Evolutionary conservation across 768 basidiomycete species (phyloP), one percentile per base, ranked within the genome.

Genomic region (Rhizopogon sp.): DNA sequence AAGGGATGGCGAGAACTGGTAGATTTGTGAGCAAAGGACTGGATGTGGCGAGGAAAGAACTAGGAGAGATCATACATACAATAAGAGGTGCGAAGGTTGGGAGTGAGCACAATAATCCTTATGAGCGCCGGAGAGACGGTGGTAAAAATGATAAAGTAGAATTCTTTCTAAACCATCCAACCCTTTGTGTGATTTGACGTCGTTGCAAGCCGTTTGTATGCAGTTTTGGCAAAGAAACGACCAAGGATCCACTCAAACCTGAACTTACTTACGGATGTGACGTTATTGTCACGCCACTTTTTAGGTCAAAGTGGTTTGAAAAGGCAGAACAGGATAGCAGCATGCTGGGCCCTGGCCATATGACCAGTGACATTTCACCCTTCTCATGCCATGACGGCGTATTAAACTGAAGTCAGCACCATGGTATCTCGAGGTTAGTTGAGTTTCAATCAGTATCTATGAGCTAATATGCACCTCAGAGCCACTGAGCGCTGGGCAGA

Each of bases 261-360:
- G 69, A 70, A 70, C 69, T 64, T 70, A 70, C 69, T 70, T 72
- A 69, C 66, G 43, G 33, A 59, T 58, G 69, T 70, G 69, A 70
- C 71, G 69, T 71, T 66, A 62, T 67, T 16, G 69, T 70, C 69
- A 70, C 69, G 56, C 50, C 49, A 61, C 43, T 42, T 29, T 58
- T 59, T 58, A 39, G 52, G 52, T 49, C 46, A 59, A n/a, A 39
- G 45, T 49, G 46, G 56, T 57, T 49, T 45, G 44, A 41, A 53
- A 17, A 37, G 22, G 35, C 35, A 37, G 31, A 55, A 29, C 33
- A 13, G 7, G 9, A 2, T n/a, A n/a, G n/a, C 42, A 39, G 14
- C 16, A 28, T 44, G 20, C 20, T 20, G 20, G 20, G 20, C 20
- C 49, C 17, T 3, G 28, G 44, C 33, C 25, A 20, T 45, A 22